Evolutionary conservation across 306 rosid genomes (phyloP), one percentile per base, ranked within the genome.

Genomic region (Datisca glomerata): DNA sequence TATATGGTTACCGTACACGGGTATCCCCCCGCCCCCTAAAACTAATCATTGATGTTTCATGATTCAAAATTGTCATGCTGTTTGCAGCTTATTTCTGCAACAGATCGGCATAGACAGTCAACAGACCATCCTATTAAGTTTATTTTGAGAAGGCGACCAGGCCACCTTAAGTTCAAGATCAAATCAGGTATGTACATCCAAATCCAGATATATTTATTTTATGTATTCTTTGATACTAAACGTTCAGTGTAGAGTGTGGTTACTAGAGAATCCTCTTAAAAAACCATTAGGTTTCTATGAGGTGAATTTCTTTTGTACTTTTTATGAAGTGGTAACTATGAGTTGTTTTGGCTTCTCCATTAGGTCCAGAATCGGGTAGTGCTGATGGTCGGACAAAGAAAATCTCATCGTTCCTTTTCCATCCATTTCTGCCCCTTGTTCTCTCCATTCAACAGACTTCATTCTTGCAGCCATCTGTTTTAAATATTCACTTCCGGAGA

Each of bases 91-190:
- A 83, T 83, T 44, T 89, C 97, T 59, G 84, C 95, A 7, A 60
- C 75, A 1, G 95, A 84, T 51, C 79, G 91, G 71, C 97, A 80
- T 65, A 72, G 86, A 60, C 97, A 78, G 47, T 77, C 97, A 29
- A 72, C 95, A 12, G 97, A 89, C 29, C 91, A 89, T 70, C 95
- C 93, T 43, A 83, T 89, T 64, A 89, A 80, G 75, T 89, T 89
- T 78, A 80, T 84, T 55, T 65, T 80, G 55, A 80, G 97, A 68
- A 81, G 82, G 56, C 69, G 27, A 39, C 97, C 93, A 5, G 28
- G 57, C 61, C 55, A 83, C 19, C 93, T 80, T 65, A 77, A 72
- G 60, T 89, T 89, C 74, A 89, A 89, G 75, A 83, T 89, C 49
- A 83, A 83, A 68, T 78, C 95, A 72, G 95, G 97, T 89, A 61